Conservation (phyloP, 108 stramenopile genomes). For the Skeletonema grethae region DNA sequence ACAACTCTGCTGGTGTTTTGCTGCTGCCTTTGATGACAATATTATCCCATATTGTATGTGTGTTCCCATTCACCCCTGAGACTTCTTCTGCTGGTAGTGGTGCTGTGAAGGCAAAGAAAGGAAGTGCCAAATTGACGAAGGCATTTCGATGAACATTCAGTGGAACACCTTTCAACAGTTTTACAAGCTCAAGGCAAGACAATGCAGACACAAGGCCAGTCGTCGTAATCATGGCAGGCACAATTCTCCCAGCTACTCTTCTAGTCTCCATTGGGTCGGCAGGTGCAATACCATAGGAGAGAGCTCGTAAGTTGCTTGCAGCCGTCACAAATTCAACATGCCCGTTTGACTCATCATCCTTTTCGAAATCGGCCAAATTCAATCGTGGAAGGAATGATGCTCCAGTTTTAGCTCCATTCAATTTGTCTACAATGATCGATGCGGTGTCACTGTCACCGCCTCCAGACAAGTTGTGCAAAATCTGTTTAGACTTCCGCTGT, state of each 20-base stretch:
- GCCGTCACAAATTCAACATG: conserved; percentile 95
- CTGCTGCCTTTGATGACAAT: conserved; percentile 71
- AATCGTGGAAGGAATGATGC: conserved; percentile 48
- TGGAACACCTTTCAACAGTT: conserved; percentile 80
- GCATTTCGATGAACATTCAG: conserved; percentile 87
- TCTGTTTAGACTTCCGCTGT: conserved; percentile 22
- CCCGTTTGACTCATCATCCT: conserved; percentile 95
- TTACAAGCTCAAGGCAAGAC: conserved; percentile 93
- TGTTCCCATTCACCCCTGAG: conserved; percentile 58
- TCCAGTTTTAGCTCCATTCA: conserved; percentile 51
- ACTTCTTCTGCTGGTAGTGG: conserved; percentile 81
- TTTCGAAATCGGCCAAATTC: conserved; percentile 84
- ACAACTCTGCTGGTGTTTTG: conserved; percentile 50
- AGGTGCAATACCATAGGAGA: conserved; percentile 93
- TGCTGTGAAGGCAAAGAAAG: conserved; percentile 94
- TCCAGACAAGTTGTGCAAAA: conserved; percentile 31
- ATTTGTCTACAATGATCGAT: conserved; percentile 27
- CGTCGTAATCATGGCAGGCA: conserved; percentile 98
- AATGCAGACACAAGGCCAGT: conserved; percentile 95
- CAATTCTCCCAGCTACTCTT: conserved; percentile 95
- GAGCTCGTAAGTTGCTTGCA: conserved; percentile 92
- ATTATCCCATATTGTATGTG: conserved; percentile 93
- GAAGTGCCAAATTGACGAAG: conserved; percentile 93
- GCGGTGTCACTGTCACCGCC: conserved; percentile 24
- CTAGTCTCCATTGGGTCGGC: conserved; percentile 94